Conservation (phyloP, 2,329 filamentous ascomycete species). For the Pseudocercospora macadamiae region DNA sequence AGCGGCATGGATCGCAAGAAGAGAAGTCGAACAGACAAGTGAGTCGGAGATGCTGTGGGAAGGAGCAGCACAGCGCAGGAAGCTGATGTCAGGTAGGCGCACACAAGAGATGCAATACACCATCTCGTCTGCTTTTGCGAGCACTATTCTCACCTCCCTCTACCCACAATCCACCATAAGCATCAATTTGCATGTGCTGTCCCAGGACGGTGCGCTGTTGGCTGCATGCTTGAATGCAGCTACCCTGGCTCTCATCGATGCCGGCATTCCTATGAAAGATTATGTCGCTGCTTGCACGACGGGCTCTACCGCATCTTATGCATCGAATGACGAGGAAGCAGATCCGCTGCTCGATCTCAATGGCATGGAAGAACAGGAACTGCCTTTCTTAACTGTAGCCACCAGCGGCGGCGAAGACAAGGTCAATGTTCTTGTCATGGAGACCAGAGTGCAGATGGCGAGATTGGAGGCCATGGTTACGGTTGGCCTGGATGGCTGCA, state of each 20-base stretch:
- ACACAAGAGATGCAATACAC: constrained; percentile 79
- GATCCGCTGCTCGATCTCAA: constrained; percentile 83
- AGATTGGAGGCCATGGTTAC: constrained; percentile 90
- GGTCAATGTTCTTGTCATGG: constrained; percentile 79
- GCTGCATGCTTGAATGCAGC: constrained; percentile 89
- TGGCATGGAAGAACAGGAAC: constrained; percentile 77
- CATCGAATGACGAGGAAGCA: constrained; percentile 66
- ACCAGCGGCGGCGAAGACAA: constrained; percentile 64
- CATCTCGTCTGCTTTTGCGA: constrained; percentile 74
- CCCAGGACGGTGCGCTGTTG: constrained; percentile 86
- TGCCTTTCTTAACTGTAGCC: constrained; percentile 85
- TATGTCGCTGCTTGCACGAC: constrained; percentile 88
- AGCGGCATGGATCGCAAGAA: constrained; percentile 83
- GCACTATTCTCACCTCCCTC: constrained; percentile 79
- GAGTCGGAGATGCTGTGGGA: constrained; percentile 38
- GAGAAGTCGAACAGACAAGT: constrained; percentile 77
- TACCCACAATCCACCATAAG: constrained; percentile 87
- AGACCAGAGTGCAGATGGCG: constrained; percentile 80
- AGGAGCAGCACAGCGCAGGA: constrained; percentile 10
- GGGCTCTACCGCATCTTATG: constrained; percentile 72
- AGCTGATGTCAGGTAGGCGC: constrained; percentile 58
- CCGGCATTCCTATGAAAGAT: constrained; percentile 92
- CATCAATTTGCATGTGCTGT: constrained; percentile 83
- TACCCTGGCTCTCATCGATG: constrained; percentile 89
- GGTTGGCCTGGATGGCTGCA: constrained; percentile 89